Base-by-base conservation (phyloP, 768 basidiomycete species). In the Boletus reticulatus region DNA sequence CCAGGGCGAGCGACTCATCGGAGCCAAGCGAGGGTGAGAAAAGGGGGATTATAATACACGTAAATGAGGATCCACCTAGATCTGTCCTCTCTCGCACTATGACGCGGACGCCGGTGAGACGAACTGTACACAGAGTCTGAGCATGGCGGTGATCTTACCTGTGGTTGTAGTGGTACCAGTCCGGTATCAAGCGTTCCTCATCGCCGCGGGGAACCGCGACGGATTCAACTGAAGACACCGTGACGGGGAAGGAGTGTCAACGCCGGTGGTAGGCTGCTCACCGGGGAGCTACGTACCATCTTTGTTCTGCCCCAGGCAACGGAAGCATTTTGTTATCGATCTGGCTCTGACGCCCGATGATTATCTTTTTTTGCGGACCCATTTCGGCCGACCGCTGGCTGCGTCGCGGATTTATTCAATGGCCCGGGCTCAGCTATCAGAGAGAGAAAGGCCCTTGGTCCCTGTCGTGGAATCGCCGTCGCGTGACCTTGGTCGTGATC, bases 211-310 rank as follows among this genome's bases (percentile, higher is more conserved):
- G 52, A 53, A 52, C 29, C n/a, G 29, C 37, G 43, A 37, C 43
- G 55, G 56, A 27, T 46, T 36, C 43, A 47, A 32, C 38, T 31
- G 32, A n/a, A 44, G 34, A 51, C 37, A 55, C n/a, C n/a, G n/a
- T n/a, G n/a, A n/a, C 53, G 59, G 22, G 50, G 50, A 53, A 50
- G 31, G 45, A 13, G 19, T 55, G 50, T 47, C 55, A 51, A 53
- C 20, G 22, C 22, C 22, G 3, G 22, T 22, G 14, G 12, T 24
- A 37, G 39, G 47, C 24, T 22, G 27, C 4, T 32, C 51, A 54
- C 62, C n/a, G 52, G 39, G 29, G 8, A 29, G 29, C 29, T 9
- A 29, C 29, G 6, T 8, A 48, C 10, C 48, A 49, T 53, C 48
- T 52, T 50, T 53, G 37, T 16, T 43, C 17, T 32, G 12, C 47